A percentile compares a stretch with the other conserved stretches of the same genome.
These are phyloP conservation scores for Karstenula rhodostoma DNA, from an alignment of 2,329 filamentous ascomycete genomes.

Conservation along the genomic window DNA sequence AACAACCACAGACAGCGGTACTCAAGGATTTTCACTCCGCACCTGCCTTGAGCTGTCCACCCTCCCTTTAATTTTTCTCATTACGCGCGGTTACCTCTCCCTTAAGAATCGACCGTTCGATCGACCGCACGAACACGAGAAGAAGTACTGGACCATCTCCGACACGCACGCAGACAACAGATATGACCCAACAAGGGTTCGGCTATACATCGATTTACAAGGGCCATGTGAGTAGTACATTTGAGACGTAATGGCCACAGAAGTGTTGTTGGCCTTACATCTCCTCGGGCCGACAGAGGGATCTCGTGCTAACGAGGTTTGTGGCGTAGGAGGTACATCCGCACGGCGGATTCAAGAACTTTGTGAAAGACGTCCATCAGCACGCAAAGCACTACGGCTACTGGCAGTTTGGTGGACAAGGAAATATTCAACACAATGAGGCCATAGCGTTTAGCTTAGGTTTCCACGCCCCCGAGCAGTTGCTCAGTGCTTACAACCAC, in stretches of 20 bases:
- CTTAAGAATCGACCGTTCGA: background rate
- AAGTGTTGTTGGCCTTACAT: background rate
- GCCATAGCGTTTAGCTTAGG: constrained; percentile 11
- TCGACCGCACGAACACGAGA: background rate
- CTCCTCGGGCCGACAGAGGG: background rate
- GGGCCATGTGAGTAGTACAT: background rate
- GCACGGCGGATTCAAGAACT: constrained; percentile 7
- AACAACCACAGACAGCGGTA: background rate
- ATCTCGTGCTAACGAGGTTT: background rate
- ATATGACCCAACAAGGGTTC: background rate
- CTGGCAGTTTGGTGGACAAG: constrained; percentile 18
- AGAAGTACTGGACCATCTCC: background rate
- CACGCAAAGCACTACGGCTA: constrained; percentile 17
- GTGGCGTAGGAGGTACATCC: background rate
- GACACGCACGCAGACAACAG: background rate
- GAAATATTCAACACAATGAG: constrained; percentile 5
- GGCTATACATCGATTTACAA: background rate
- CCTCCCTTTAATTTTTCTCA: background rate
- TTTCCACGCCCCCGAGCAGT: constrained; percentile 16
- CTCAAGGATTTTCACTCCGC: background rate
- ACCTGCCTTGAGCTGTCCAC: background rate
- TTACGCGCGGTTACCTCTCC: background rate
- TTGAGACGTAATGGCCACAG: background rate
- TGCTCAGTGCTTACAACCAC: constrained; percentile 13
- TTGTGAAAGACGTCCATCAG: background rate